A percentile compares a stretch with the other conserved stretches of the same genome.
Evolutionary conservation across 2,329 filamentous ascomycete species (phyloP).

Genomic region (Ambrosiella xylebori): DNA sequence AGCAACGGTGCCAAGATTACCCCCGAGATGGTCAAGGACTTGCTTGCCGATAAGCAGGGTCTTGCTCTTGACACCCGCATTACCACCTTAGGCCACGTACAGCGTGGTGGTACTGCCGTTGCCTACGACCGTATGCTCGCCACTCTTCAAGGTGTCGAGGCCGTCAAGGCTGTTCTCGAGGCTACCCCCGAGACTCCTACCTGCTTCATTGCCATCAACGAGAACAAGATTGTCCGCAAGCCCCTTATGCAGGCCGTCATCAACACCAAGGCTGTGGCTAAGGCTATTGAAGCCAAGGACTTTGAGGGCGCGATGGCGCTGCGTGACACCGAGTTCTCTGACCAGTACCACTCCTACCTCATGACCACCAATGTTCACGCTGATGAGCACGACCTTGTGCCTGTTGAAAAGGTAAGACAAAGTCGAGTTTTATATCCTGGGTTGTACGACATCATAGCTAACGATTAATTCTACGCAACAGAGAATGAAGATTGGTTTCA

Average conservation of each 20-base stretch:
- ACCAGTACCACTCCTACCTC: slow-evolving; percentile 79
- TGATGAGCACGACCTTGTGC: slow-evolving; percentile 42
- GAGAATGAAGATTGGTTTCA: slow-evolving; percentile 86
- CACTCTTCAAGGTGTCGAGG: slow-evolving; percentile 86
- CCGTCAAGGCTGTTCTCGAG: slow-evolving; percentile 78
- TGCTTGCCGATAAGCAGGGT: slow-evolving; percentile 57
- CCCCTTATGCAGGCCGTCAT: slow-evolving; percentile 77
- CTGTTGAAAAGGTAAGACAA: slow-evolving; percentile 48
- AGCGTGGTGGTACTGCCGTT: slow-evolving; percentile 80
- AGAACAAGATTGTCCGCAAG: slow-evolving; percentile 92
- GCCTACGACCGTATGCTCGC: slow-evolving; percentile 89
- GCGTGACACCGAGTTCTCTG: slow-evolving; percentile 81
- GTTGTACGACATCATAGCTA: slow-evolving; percentile 14
- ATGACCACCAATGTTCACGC: slow-evolving; percentile 76
- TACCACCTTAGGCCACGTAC: slow-evolving; percentile 92
- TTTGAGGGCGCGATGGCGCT: slow-evolving; percentile 77
- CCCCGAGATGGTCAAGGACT: slow-evolving; percentile 64
- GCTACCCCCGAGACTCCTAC: slow-evolving; percentile 78
- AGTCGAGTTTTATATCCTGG: not conserved
- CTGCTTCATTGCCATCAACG: slow-evolving; percentile 87
- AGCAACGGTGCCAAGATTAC: slow-evolving; percentile 68
- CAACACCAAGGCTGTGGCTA: slow-evolving; percentile 69
- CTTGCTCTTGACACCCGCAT: slow-evolving; percentile 81
- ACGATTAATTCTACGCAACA: slow-evolving; percentile 21
- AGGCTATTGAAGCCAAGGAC: slow-evolving; percentile 67